Percentiles rank a stretch among this genome's conserved stretches.
Evolutionary conservation across 164 flowering plant genomes (phyloP).

Genomic region (Liriodendron chinense): DNA sequence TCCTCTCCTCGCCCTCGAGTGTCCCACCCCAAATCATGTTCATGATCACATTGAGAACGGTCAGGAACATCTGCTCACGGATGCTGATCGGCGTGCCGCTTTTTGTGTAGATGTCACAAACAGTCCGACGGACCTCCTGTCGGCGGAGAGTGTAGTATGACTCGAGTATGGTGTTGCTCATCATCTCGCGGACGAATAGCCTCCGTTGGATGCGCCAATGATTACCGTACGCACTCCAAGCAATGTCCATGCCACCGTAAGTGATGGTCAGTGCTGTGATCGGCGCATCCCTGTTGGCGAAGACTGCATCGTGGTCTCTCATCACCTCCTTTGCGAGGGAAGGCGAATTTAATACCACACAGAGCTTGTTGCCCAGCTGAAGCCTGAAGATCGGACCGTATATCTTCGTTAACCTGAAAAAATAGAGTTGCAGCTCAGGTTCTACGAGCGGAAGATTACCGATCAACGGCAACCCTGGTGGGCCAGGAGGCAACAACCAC

Average conservation of each 20-base stretch:
- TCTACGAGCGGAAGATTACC: constrained; percentile 25
- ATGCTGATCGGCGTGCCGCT: constrained; percentile 13
- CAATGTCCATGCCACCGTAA: constrained; percentile 17
- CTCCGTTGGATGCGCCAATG: constrained; percentile 16
- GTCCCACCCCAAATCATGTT: constrained; percentile 27
- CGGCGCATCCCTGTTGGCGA: constrained; percentile 13
- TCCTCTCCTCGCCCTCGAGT: constrained; percentile 15
- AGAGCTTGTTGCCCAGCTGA: constrained; percentile 24
- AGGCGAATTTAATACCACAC: constrained; percentile 23
- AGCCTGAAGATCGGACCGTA: constrained; percentile 33
- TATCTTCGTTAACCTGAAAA: constrained; percentile 9
- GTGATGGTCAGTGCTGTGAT: neutral
- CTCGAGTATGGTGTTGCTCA: constrained; percentile 13
- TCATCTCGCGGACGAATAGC: constrained; percentile 9
- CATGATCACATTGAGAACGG: neutral
- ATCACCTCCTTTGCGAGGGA: constrained; percentile 5
- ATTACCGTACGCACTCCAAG: constrained; percentile 3
- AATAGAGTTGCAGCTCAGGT: constrained; percentile 22
- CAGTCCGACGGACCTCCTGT: constrained; percentile 11
- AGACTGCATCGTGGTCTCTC: constrained; percentile 13
- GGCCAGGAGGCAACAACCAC: constrained; percentile 24
- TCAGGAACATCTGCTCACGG: constrained; percentile 6
- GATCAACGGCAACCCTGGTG: constrained; percentile 22
- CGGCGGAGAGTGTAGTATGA: constrained; percentile 9
- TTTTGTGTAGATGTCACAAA: constrained; percentile 10